Conservation (phyloP, 768 basidiomycete species). For the Lentinula sp. region DNA sequence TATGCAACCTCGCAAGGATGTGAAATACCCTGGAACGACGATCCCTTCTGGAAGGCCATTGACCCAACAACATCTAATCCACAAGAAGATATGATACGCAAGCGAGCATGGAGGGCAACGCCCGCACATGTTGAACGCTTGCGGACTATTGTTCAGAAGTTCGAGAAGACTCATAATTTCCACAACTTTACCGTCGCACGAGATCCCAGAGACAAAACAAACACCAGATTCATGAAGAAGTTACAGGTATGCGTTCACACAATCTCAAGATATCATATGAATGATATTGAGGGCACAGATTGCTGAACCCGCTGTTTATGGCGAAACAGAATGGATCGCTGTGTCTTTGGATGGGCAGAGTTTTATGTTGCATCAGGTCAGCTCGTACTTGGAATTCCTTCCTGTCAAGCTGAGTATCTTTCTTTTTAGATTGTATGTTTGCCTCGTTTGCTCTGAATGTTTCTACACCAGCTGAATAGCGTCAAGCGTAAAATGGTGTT, state of each 20-base stretch:
- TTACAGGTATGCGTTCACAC: conserved; percentile 52
- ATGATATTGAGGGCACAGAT: conserved; percentile 39
- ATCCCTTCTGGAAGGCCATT: conserved; percentile 58
- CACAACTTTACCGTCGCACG: conserved; percentile 94
- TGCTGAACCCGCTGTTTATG: conserved; percentile 81
- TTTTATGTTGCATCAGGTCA: conserved; percentile 97
- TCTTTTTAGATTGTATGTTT: conserved; percentile 42
- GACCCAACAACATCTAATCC: conserved; percentile 29
- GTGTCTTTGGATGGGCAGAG: conserved; percentile 94
- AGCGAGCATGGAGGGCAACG: conserved; percentile 65
- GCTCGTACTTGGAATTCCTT: neutral
- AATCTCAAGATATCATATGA: neutral
- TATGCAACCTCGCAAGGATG: conserved; percentile 22
- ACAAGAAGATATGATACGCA: conserved; percentile 58
- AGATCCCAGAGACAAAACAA: conserved; percentile 77
- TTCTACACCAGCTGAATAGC: conserved; percentile 10
- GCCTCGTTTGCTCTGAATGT: conserved; percentile 10
- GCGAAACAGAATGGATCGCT: conserved; percentile 91
- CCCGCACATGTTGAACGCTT: conserved; percentile 49
- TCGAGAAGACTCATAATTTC: conserved; percentile 91
- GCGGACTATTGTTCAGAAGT: conserved; percentile 52
- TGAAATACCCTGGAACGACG: conserved; percentile 17
- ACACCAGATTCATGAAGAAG: conserved; percentile 81
- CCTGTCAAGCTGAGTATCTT: neutral
- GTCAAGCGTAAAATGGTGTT: conserved; percentile 95